Percentiles rank a stretch among this genome's conserved stretches.
phyloP scores from a whole-genome alignment of 2,329 filamentous ascomycete genomes.

The Nigrograna mackinnonii region DNA sequence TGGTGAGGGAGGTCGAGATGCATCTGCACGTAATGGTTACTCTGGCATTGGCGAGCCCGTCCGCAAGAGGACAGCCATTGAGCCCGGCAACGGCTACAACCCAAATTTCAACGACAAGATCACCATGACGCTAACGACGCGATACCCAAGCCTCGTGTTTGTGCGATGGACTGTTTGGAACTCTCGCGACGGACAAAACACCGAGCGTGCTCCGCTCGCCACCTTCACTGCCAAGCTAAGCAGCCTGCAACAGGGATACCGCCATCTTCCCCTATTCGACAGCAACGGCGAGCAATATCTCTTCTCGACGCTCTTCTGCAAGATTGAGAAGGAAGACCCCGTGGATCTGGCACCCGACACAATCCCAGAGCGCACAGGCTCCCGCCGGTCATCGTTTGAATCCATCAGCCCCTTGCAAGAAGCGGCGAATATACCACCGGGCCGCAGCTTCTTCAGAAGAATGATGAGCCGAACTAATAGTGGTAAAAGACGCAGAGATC shows the following conservation, averaged over 20 bases:
- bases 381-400: conserved; percentile 29
- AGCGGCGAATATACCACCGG: conserved; percentile 33
- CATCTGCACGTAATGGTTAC: conserved; percentile 65
- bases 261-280: conserved; percentile 88
- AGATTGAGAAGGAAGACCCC: conserved; percentile 68
- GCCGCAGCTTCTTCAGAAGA: conserved; percentile 42
- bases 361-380: conserved; percentile 19
- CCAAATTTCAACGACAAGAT: conserved; percentile 82
- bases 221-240: conserved; percentile 91
- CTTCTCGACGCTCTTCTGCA: conserved; percentile 93
- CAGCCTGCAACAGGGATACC: conserved; percentile 88
- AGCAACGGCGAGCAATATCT: conserved; percentile 88
- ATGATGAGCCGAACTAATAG: conserved; percentile 50
- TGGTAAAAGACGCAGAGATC: conserved; percentile 33
- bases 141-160: conserved; percentile 91
- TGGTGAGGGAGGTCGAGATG: conserved; percentile 68
- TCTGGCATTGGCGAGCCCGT: conserved; percentile 73
- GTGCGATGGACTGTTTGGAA: conserved; percentile 92
- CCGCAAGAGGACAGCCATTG: conserved; percentile 77
- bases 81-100: conserved; percentile 90
- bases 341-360: conserved; percentile 42
- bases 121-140: conserved; percentile 84
- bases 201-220: conserved; percentile 69
- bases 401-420: conserved; percentile 30
- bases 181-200: conserved; percentile 74